Evolutionary conservation across 208 protist genomes (phyloP).

Genomic region (Sergeia podlipaevii): DNA sequence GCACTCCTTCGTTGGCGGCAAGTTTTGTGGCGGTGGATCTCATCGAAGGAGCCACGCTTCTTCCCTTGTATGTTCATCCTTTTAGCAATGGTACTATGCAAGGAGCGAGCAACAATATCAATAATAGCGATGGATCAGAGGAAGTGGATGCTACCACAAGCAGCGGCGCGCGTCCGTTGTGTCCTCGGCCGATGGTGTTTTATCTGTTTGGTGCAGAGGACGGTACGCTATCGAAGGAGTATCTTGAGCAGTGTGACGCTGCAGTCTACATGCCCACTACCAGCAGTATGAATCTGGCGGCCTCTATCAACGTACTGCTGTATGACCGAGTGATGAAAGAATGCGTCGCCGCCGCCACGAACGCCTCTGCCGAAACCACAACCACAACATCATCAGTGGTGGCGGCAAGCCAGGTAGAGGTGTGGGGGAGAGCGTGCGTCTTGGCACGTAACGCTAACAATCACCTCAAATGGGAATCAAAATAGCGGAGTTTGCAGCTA

Average conservation of each 20-base stretch:
- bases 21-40: slow-evolving; percentile 61
- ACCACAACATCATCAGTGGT: too few species aligned
- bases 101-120: too few species aligned
- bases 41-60: slow-evolving; percentile 33
- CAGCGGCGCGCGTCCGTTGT: neutral
- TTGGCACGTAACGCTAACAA: slow-evolving; percentile 60
- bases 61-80: slow-evolving; percentile 40
- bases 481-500: neutral
- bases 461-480: slow-evolving; percentile 15
- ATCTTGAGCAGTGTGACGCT: slow-evolving; percentile 40
- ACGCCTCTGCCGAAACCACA: too few species aligned
- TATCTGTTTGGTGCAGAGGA: slow-evolving; percentile 76
- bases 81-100: too few species aligned
- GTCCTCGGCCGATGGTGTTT: slow-evolving; percentile 25
- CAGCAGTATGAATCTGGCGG: slow-evolving; percentile 72
- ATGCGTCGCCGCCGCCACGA: slow-evolving; percentile 5
- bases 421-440: neutral
- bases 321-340: slow-evolving; percentile 66
- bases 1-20: neutral
- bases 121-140: neutral
- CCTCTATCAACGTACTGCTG: slow-evolving; percentile 63
- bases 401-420: slow-evolving; percentile 8
- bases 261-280: slow-evolving; percentile 66
- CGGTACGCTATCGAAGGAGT: slow-evolving; percentile 30
- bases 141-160: neutral